Conservation (phyloP, 2,329 filamentous ascomycete species). For the Lizonia empirigonia region DNA sequence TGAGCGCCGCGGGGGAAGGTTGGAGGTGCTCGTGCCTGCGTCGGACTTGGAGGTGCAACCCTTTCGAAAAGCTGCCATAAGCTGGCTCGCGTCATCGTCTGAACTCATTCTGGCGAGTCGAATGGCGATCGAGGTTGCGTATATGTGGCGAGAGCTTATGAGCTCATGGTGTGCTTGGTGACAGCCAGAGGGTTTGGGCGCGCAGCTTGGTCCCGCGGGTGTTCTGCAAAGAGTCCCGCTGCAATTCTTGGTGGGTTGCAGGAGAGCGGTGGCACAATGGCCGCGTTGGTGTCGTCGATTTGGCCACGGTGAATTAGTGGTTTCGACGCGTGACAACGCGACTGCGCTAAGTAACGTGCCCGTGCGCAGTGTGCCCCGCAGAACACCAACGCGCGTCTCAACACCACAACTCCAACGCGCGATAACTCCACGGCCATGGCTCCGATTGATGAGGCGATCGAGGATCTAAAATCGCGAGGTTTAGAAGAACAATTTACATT, state of each 20-base stretch:
- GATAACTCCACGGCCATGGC: too few species aligned
- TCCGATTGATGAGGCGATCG: too few species aligned
- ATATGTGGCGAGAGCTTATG: background rate
- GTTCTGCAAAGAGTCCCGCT: too few species aligned
- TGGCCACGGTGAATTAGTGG: background rate
- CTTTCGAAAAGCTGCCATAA: constrained; percentile 40
- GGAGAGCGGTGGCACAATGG: too few species aligned
- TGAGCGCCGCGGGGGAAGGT: background rate
- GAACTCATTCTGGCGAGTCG: constrained; percentile 28
- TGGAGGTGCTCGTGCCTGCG: background rate
- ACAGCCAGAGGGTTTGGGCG: background rate
- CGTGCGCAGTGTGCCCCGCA: too few species aligned
- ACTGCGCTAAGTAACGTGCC: background rate
- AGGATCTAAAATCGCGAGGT: too few species aligned
- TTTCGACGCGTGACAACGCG: constrained; percentile 8
- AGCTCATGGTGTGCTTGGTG: background rate
- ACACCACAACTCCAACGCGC: too few species aligned
- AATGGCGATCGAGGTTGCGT: background rate
- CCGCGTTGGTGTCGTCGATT: background rate
- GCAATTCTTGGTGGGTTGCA: too few species aligned
- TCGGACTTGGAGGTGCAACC: background rate
- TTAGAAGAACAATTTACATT: too few species aligned
- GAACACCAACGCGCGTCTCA: too few species aligned
- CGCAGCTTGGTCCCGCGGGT: background rate
- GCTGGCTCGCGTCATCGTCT: constrained; percentile 29